Conservation (phyloP, 1,139 yeast species). For the Hemisphaericaspora subhashii region DNA sequence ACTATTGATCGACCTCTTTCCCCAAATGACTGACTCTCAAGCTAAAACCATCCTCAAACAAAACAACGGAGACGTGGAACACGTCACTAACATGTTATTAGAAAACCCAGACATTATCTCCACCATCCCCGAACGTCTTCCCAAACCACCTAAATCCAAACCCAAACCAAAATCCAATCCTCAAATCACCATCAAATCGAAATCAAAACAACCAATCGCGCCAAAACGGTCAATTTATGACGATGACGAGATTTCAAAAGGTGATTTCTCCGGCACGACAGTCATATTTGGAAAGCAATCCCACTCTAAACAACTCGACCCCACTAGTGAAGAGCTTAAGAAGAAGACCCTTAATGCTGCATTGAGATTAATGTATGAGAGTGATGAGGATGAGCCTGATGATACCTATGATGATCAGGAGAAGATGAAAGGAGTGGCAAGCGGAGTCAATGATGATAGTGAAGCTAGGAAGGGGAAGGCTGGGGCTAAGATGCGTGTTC, state of each 20-base stretch:
- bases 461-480: conserved; percentile 8
- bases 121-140: conserved; percentile 17
- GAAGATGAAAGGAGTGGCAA: conserved; percentile 33
- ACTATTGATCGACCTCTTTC: conserved; percentile 57
- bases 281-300: conserved; percentile 25
- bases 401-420: conserved; percentile 84
- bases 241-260: conserved; percentile 27
- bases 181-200: conserved; percentile 6
- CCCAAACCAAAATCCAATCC: conserved; percentile 8
- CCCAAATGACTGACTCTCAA: conserved; percentile 47
- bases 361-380: conserved; percentile 61
- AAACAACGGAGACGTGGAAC: conserved; percentile 55
- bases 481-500: conserved; percentile 4
- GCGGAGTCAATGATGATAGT: conserved; percentile 19
- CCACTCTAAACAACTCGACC: conserved; percentile 7
- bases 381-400: conserved; percentile 80
- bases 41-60: conserved; percentile 47
- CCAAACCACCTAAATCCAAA: conserved; percentile 1
- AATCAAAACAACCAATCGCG: conserved; percentile 3
- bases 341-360: conserved; percentile 65
- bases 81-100: conserved; percentile 56
- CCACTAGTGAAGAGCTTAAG: conserved; percentile 30
- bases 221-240: conserved; percentile 26
- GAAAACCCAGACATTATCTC: conserved; percentile 55
- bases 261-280: conserved; percentile 20